A percentile compares a stretch with the other conserved stretches of the same genome.
Evolutionary conservation across 106 monocot genomes (phyloP).

Genomic region (Allium fistulosum): DNA sequence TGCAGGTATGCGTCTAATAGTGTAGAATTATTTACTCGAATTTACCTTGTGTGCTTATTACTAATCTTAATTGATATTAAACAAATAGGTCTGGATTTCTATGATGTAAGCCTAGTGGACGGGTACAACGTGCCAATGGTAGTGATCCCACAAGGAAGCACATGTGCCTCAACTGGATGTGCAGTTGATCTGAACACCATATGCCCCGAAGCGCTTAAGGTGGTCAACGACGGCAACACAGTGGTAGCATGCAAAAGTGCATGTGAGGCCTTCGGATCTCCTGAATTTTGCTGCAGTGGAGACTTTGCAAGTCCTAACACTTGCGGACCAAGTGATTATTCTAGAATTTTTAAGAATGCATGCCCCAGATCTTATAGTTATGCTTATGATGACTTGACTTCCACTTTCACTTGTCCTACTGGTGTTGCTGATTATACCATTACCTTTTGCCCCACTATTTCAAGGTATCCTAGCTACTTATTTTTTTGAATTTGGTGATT

Average conservation of each 20-base stretch:
- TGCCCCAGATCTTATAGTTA: conserved; percentile 36
- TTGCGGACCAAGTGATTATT: conserved; percentile 31
- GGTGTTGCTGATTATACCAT: conserved; percentile 27
- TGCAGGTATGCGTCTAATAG: too few species aligned
- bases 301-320: conserved; percentile 17
- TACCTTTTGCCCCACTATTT: conserved; percentile 22
- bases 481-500: too few species aligned
- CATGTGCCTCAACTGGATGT: conserved; percentile 20
- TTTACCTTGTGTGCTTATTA: too few species aligned
- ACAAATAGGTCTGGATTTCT: too few species aligned
- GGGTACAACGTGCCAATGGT: too few species aligned
- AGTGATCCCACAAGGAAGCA: too few species aligned
- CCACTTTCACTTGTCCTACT: conserved; percentile 20
- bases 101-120: too few species aligned
- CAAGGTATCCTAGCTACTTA: too few species aligned
- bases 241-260: conserved; percentile 49
- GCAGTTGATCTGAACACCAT: not conserved
- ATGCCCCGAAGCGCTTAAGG: not conserved
- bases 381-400: conserved; percentile 42
- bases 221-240: not conserved
- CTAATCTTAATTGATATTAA: too few species aligned
- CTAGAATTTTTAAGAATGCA: conserved; percentile 27
- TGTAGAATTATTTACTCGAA: too few species aligned
- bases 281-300: conserved; percentile 34
- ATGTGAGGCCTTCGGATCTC: conserved; percentile 28